Percentiles rank a stretch among this genome's conserved stretches.
Conservation (phyloP, 805 yeast species). For the Metschnikowia cerradonensis region DNA sequence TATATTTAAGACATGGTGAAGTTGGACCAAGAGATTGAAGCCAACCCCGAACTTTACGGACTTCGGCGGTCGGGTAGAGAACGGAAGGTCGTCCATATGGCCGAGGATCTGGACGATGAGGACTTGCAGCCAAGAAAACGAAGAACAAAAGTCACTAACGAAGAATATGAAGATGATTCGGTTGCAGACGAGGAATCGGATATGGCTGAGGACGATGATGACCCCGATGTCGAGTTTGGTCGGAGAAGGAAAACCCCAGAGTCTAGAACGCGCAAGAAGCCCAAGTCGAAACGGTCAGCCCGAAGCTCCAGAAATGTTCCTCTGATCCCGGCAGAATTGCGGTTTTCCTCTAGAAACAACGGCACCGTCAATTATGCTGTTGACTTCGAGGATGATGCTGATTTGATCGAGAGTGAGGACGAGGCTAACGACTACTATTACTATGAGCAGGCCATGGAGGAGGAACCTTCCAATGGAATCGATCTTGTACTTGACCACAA, state of each 20-base stretch:
- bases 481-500: slow-evolving; percentile 42
- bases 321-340: slow-evolving; percentile 42
- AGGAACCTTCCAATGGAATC: slow-evolving; percentile 32
- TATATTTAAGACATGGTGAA: slow-evolving; percentile 9
- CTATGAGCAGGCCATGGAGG: slow-evolving; percentile 29
- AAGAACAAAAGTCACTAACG: slow-evolving; percentile 7
- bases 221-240: slow-evolving; percentile 18
- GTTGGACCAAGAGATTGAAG: slow-evolving; percentile 17
- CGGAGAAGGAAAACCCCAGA: slow-evolving; percentile 16
- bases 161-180: slow-evolving; percentile 16
- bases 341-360: slow-evolving; percentile 73
- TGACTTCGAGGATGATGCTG: slow-evolving; percentile 60
- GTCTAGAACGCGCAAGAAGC: slow-evolving; percentile 13
- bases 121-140: slow-evolving; percentile 18
- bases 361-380: slow-evolving; percentile 72
- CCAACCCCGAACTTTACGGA: slow-evolving; percentile 79
- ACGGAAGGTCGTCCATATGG: slow-evolving; percentile 34
- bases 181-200: slow-evolving; percentile 13
- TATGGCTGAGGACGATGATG: slow-evolving; percentile 17
- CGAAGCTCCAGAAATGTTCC: slow-evolving; percentile 16
- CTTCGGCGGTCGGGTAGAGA: slow-evolving; percentile 72
- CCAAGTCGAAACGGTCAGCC: slow-evolving; percentile 12
- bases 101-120: slow-evolving; percentile 36
- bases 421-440: slow-evolving; percentile 32
- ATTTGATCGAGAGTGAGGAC: slow-evolving; percentile 43